phyloP scores from a whole-genome alignment of 176 grass and related monocot species.

The Carex cristatella region DNA sequence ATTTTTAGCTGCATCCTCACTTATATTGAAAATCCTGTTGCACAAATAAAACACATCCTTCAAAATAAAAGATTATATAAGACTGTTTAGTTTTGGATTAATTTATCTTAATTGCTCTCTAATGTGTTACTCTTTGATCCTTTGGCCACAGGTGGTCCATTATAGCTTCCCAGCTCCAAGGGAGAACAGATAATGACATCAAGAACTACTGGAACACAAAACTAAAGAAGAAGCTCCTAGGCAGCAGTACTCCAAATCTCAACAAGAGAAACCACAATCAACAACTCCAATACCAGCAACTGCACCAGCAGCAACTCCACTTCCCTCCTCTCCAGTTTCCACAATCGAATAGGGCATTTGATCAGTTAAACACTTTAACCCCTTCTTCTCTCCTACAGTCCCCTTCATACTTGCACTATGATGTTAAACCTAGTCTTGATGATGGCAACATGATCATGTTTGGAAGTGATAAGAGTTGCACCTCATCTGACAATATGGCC shows the following conservation, averaged over 20 bases:
- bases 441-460: slow-evolving; percentile 67
- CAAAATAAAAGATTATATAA: neutral
- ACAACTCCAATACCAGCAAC: slow-evolving; percentile 34
- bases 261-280: slow-evolving; percentile 11
- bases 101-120: neutral
- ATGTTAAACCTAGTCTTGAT: slow-evolving; percentile 14
- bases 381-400: slow-evolving; percentile 18
- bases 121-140: slow-evolving; percentile 4
- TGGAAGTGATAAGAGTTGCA: slow-evolving; percentile 65
- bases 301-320: slow-evolving; percentile 33
- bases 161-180: slow-evolving; percentile 75
- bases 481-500: slow-evolving; percentile 32
- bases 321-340: slow-evolving; percentile 31
- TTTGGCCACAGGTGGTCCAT: slow-evolving; percentile 68
- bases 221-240: slow-evolving; percentile 79
- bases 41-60: neutral
- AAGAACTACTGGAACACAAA: slow-evolving; percentile 98
- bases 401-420: slow-evolving; percentile 8
- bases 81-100: neutral
- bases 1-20: neutral
- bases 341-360: slow-evolving; percentile 7
- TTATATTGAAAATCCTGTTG: too few species aligned
- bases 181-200: slow-evolving; percentile 91
- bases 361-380: slow-evolving; percentile 12
- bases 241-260: neutral